Evolutionary conservation across 2,329 filamentous ascomycete species (phyloP).

Genomic region (Myriangium duriaei): DNA sequence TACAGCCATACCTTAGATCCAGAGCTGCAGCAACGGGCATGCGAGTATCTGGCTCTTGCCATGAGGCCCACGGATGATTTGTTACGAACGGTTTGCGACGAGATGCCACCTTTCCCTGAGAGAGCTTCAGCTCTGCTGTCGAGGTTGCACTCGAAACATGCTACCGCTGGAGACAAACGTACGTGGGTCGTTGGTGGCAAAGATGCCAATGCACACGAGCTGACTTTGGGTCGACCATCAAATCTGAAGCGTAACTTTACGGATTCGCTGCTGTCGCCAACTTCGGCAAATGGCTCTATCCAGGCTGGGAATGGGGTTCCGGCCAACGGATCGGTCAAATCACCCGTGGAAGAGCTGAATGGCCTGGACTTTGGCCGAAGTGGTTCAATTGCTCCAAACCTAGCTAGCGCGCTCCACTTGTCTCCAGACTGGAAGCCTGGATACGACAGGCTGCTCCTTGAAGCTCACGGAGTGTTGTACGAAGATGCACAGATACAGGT

Average conservation of each 20-base stretch:
- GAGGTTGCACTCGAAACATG: constrained; percentile 85
- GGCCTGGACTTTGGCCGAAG: constrained; percentile 65
- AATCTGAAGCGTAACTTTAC: constrained; percentile 82
- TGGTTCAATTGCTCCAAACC: constrained; percentile 58
- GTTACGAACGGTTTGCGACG: constrained; percentile 84
- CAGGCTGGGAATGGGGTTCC: constrained; percentile 16
- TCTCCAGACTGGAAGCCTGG: constrained; percentile 91
- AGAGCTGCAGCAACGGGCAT: constrained; percentile 89
- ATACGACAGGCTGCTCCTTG: constrained; percentile 69
- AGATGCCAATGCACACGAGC: constrained; percentile 74
- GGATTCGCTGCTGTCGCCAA: constrained; percentile 16
- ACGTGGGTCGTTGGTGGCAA: constrained; percentile 98
- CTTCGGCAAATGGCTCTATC: constrained; percentile 14
- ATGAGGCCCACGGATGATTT: constrained; percentile 82
- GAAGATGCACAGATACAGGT: constrained; percentile 92
- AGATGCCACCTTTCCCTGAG: constrained; percentile 98
- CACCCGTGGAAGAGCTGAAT: constrained; percentile 50
- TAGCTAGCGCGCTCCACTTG: constrained; percentile 83
- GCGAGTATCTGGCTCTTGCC: constrained; percentile 81
- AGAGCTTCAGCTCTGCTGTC: constrained; percentile 84
- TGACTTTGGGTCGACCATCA: constrained; percentile 66
- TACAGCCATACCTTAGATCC: constrained; percentile 94
- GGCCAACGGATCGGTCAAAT: constrained; percentile 18
- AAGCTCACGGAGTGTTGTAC: constrained; percentile 76
- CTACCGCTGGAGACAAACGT: constrained; percentile 73